Conservation (phyloP, 2,329 filamentous ascomycete species). For the Hypoxylon sp. region DNA sequence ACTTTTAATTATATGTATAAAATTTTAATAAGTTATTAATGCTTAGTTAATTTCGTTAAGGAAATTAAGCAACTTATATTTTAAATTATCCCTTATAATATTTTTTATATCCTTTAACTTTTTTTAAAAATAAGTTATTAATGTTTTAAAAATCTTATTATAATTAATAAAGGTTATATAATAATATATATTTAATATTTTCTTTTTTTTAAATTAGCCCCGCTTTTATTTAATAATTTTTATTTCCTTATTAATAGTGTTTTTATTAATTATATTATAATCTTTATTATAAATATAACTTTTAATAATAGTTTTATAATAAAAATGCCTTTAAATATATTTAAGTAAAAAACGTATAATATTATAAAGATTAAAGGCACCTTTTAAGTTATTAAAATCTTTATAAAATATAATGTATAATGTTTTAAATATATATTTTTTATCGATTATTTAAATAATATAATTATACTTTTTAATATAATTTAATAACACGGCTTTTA, state of each 20-base stretch:
- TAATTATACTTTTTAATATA: too few species aligned
- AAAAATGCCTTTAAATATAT: not conserved
- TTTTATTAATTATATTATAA: not conserved
- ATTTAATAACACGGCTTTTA: too few species aligned
- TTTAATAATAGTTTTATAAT: not conserved
- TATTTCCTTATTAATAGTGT: not conserved
- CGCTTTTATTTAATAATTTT: not conserved
- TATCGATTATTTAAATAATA: not conserved
- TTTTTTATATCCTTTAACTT: not conserved
- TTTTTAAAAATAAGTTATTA: not conserved
- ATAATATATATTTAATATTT: not conserved
- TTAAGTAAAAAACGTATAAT: not conserved
- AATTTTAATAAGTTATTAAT: not conserved
- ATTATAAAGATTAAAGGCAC: not conserved
- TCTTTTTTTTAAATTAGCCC: not conserved
- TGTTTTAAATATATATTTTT: not conserved
- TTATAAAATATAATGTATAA: not conserved
- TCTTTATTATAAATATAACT: not conserved
- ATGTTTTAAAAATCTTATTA: not conserved
- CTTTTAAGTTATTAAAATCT: not conserved
- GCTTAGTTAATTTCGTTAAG: not conserved
- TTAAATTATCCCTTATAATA: too few species aligned
- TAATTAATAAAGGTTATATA: not conserved
- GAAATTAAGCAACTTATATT: not conserved
- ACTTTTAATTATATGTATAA: not conserved